Conservation (phyloP, 148 eudicot species). For the Vaccinium myrtillus region DNA sequence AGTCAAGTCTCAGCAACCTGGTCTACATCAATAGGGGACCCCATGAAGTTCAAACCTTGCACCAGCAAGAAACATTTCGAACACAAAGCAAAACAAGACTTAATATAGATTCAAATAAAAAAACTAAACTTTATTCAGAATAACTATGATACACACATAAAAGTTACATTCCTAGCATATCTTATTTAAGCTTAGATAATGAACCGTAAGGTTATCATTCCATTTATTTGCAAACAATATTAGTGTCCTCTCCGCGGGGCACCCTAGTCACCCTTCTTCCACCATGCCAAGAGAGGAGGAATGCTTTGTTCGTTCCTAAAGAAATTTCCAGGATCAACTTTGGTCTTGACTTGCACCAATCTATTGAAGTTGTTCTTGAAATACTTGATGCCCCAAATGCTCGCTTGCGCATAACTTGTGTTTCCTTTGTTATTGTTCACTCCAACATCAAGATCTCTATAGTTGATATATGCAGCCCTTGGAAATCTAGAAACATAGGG, state of each 20-base stretch:
- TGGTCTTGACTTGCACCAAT: slow-evolving; percentile 5
- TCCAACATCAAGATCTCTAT: slow-evolving; percentile 6
- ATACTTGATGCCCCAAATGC: slow-evolving; percentile 2
- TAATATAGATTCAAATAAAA: background rate
- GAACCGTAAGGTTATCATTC: background rate
- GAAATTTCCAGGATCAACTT: slow-evolving; percentile 9
- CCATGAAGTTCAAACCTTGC: background rate
- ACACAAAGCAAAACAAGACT: background rate
- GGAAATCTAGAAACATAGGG: background rate
- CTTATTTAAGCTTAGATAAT: background rate
- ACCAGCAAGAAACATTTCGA: background rate
- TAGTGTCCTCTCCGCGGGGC: background rate
- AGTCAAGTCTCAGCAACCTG: no score
- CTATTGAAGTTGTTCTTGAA: background rate
- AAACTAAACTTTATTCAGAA: background rate
- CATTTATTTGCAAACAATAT: background rate
- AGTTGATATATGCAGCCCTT: background rate
- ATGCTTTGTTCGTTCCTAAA: slow-evolving; percentile 2
- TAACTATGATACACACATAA: background rate
- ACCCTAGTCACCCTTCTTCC: background rate
- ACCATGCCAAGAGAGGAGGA: background rate
- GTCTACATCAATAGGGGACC: background rate
- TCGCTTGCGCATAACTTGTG: background rate
- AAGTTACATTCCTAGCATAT: background rate
- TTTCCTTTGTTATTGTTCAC: background rate